Base-by-base conservation (phyloP, 192 early-diverging fungal species). In the Gigaspora rosea region DNA sequence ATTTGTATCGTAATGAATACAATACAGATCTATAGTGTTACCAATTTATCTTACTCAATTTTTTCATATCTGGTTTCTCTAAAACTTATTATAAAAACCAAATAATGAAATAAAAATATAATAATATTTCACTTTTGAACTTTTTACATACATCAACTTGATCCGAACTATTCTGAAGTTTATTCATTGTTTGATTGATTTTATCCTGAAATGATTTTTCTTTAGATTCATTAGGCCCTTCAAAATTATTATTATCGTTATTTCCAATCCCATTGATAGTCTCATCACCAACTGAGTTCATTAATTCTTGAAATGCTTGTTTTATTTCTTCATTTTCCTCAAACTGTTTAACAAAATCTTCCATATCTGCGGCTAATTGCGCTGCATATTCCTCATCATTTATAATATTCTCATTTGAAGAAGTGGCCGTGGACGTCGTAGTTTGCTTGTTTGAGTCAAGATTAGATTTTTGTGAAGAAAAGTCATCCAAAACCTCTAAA, bases 181-280 rank as follows among this genome's bases (percentile, higher is more conserved):
- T 96, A 76, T 89, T 89, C 88, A 98, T 91, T 13, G 97, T 98
- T 58, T 94, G 88, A 58, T 90, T 89, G 75, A 98, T 95, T 51
- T 88, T 91, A 75, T 95, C 92, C 79, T 97, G 95, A 87, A 98
- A 98, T 59, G 88, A 87, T 22, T 76, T 67, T 77, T 70, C 82
- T 54, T 61, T 56, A 73, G 65, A 8, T 69, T 54, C 9, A 61
- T 27, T 61, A 13, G 48, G 66, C n/a, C 6, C 48, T 16, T 18
- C 41, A 20, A 36, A 51, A 63, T 57, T 33, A 15, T 67, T 66
- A 72, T 64, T n/a, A 15, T 76, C 18, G 27, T 74, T 22, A 51
- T 74, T 64, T 16, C 50, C 46, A 74, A 72, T 57, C 9, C 65
- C 79, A 6, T 71, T 67, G 50, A 77, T 80, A 11, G 67, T 76